A percentile compares a stretch with the other conserved stretches of the same genome.
Evolutionary conservation across 768 basidiomycete genomes (phyloP).

Genomic region (Boletales sp.): DNA sequence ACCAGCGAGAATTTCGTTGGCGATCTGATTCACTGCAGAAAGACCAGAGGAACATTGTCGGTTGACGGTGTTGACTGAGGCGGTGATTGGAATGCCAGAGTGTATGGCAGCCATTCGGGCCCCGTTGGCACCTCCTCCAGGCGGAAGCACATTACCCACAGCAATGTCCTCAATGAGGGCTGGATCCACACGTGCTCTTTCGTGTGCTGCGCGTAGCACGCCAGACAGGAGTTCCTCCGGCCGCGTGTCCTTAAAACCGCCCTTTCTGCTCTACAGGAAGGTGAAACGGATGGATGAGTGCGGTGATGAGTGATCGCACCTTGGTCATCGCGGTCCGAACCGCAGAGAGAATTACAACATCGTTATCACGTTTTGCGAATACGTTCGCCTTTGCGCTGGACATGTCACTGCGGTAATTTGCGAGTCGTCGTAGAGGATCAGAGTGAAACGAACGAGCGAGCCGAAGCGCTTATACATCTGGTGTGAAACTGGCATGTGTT

Average conservation of each 20-base stretch:
- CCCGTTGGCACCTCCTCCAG: constrained; percentile 75
- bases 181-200: constrained; percentile 68
- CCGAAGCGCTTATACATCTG: constrained; percentile 14
- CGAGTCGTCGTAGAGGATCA: background rate
- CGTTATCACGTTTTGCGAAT: constrained; percentile 72
- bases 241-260: constrained; percentile 87
- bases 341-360: constrained; percentile 88
- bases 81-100: constrained; percentile 77
- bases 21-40: constrained; percentile 77
- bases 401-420: constrained; percentile 11
- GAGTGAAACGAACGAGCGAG: background rate
- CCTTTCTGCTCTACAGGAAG: constrained; percentile 63
- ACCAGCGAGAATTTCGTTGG: constrained; percentile 71
- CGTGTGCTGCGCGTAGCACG: constrained; percentile 72
- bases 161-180: constrained; percentile 78
- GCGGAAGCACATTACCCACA: constrained; percentile 86
- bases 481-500: constrained; percentile 22
- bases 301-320: constrained; percentile 36
- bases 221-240: constrained; percentile 79
- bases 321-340: constrained; percentile 91
- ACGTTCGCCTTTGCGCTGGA: constrained; percentile 50
- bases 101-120: constrained; percentile 87
- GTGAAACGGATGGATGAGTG: background rate
- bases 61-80: constrained; percentile 79
- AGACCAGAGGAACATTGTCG: constrained; percentile 89